Conservation (phyloP, 768 basidiomycete genomes). For the Hemileccinum impolitum region DNA sequence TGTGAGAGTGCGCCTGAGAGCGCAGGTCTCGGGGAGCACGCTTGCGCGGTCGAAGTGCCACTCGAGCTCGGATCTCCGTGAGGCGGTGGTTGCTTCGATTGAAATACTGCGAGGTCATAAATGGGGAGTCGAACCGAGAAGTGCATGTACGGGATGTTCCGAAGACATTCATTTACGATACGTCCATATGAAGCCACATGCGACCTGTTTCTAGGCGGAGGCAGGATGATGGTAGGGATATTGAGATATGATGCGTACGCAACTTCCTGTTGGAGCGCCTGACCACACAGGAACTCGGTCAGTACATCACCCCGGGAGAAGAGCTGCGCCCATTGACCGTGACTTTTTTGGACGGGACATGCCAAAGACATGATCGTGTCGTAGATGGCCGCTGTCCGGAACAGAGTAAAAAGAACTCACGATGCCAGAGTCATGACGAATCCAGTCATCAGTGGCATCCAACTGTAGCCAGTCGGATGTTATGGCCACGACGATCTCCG, state of each 20-base stretch:
- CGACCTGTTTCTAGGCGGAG: conserved; percentile 79
- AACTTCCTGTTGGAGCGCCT: conserved; percentile 93
- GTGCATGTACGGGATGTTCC: conserved; percentile 65
- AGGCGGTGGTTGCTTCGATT: conserved; percentile 32
- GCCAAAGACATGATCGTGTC: conserved; percentile 11
- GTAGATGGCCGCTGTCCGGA: conserved; percentile 5
- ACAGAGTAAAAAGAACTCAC: conserved; percentile 45
- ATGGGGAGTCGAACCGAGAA: conserved; percentile 83
- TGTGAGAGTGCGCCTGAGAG: conserved; percentile 24
- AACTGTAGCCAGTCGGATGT: conserved; percentile 95
- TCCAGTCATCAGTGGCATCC: conserved; percentile 89
- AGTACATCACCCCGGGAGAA: conserved; percentile 6
- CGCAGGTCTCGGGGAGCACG: conserved; percentile 16
- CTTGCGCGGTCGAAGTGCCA: conserved; percentile 22
- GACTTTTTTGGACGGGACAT: conserved; percentile 14
- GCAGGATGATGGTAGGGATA: conserved; percentile 80
- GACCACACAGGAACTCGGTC: conserved; percentile 11
- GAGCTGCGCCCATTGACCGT: conserved; percentile 18
- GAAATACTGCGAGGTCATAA: conserved; percentile 67
- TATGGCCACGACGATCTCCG: conserved; percentile 67
- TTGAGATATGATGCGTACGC: conserved; percentile 92
- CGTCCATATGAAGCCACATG: conserved; percentile 92
- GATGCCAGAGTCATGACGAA: conserved; percentile 93
- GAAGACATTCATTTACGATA: conserved; percentile 76
- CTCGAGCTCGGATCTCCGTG: conserved; percentile 28